phyloP scores from a whole-genome alignment of 805 yeast species.

The Torulaspora franciscae region DNA sequence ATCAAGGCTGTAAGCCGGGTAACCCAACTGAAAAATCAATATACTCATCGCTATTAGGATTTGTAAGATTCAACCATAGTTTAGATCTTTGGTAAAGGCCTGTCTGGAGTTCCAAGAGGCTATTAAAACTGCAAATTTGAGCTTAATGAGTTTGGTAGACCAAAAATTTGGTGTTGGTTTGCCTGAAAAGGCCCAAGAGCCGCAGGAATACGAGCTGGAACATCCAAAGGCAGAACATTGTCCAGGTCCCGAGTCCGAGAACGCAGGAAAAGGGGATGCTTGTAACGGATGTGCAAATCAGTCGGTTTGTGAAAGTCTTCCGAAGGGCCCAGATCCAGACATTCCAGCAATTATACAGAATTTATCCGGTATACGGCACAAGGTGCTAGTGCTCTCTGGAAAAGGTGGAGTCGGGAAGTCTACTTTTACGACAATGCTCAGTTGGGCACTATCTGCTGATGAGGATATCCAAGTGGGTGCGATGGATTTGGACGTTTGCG shows the following conservation, averaged over 20 bases:
- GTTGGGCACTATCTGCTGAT: constrained; percentile 90
- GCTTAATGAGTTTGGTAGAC: neutral
- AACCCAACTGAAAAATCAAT: neutral
- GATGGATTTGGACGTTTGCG: constrained; percentile 96
- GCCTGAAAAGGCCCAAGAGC: constrained; percentile 15
- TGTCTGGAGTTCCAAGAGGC: neutral
- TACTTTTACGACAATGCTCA: constrained; percentile 90
- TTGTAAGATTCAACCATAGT: neutral
- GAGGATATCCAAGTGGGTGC: constrained; percentile 85
- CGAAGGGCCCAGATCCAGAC: constrained; percentile 95
- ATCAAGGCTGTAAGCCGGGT: neutral
- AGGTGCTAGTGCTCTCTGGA: constrained; percentile 75
- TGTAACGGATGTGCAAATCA: constrained; percentile 95
- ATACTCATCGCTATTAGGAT: neutral
- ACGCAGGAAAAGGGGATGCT: constrained; percentile 91
- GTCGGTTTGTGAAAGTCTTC: constrained; percentile 78
- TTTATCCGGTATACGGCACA: constrained; percentile 63
- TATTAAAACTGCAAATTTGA: neutral
- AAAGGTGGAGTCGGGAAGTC: constrained; percentile 98
- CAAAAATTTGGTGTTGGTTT: neutral
- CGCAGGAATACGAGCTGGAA: constrained; percentile 35
- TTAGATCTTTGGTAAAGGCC: neutral
- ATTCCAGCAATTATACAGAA: constrained; percentile 68
- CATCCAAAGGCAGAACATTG: constrained; percentile 95
- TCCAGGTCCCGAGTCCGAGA: constrained; percentile 95